Percentiles rank a stretch among this genome's conserved stretches.
These are phyloP conservation scores for Biancaea sappan DNA, from an alignment of 306 rosid species.

Conservation along the genomic window DNA sequence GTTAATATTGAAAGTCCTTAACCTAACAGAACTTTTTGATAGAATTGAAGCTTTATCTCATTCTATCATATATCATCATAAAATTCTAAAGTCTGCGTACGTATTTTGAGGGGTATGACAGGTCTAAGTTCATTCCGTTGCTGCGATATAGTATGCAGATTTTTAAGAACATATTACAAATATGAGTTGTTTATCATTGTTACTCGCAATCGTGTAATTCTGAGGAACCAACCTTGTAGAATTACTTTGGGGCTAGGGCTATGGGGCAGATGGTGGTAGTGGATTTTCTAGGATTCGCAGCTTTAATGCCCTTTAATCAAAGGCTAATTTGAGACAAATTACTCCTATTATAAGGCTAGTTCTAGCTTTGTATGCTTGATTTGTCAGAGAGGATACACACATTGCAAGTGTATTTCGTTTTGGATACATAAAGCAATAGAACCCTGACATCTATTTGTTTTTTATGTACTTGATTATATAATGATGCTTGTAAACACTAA, in stretches of 20 bases:
- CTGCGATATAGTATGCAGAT: constrained; percentile 2
- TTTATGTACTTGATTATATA: not conserved
- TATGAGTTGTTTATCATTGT: no score
- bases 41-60: constrained; percentile 30
- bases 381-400: constrained; percentile 13
- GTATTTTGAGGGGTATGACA: not conserved
- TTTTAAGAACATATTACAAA: no score
- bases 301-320: no score
- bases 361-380: no score
- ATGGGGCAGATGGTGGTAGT: no score
- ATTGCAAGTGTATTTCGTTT: not conserved
- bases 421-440: not conserved
- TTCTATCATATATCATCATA: constrained; percentile 1
- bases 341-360: no score
- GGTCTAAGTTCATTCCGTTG: not conserved
- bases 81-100: not conserved
- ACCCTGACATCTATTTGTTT: constrained; percentile 8
- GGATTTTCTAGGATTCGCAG: no score
- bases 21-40: not conserved
- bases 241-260: no score
- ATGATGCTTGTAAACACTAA: constrained; percentile 20
- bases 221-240: no score
- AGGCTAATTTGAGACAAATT: not conserved
- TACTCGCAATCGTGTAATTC: no score
- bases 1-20: not conserved